phyloP scores from a whole-genome alignment of 1,139 yeast genomes.

The Hansenula lynferdii region DNA sequence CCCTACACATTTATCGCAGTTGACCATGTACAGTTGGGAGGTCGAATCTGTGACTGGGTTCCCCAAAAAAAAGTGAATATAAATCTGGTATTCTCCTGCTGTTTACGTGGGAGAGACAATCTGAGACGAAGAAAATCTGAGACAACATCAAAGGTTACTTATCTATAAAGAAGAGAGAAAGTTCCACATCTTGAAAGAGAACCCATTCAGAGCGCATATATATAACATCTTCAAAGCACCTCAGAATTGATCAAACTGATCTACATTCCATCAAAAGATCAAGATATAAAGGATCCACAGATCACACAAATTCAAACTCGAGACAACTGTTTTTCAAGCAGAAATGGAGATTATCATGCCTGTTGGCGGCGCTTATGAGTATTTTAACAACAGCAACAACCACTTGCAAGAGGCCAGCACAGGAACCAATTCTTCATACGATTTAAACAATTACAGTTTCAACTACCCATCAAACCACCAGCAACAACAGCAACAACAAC shows the following conservation, averaged over 20 bases:
- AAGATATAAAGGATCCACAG: not conserved
- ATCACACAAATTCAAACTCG: not conserved
- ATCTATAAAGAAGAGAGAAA: too few relatives aligned
- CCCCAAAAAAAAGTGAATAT: too few relatives aligned
- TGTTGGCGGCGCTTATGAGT: not conserved
- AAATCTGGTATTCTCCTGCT: too few relatives aligned
- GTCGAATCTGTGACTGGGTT: too few relatives aligned
- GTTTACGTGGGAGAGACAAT: too few relatives aligned
- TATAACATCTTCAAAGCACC: not conserved
- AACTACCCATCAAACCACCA: not conserved
- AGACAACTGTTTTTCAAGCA: too few relatives aligned
- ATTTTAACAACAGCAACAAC: not conserved
- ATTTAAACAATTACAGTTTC: not conserved
- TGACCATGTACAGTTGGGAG: too few relatives aligned
- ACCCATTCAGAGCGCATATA: not conserved
- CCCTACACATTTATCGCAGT: too few relatives aligned
- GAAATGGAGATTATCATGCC: constrained; percentile 2
- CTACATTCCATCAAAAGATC: not conserved
- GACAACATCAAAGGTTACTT: too few relatives aligned
- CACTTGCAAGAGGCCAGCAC: not conserved
- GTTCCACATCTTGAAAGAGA: not conserved
- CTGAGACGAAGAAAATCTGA: too few relatives aligned
- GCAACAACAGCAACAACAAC: not conserved
- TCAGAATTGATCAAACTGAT: too few relatives aligned
- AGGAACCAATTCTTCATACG: not conserved